These are phyloP conservation scores for Persicaria maculosa DNA, from an alignment of 148 eudicot species.

Conservation along the genomic window DNA sequence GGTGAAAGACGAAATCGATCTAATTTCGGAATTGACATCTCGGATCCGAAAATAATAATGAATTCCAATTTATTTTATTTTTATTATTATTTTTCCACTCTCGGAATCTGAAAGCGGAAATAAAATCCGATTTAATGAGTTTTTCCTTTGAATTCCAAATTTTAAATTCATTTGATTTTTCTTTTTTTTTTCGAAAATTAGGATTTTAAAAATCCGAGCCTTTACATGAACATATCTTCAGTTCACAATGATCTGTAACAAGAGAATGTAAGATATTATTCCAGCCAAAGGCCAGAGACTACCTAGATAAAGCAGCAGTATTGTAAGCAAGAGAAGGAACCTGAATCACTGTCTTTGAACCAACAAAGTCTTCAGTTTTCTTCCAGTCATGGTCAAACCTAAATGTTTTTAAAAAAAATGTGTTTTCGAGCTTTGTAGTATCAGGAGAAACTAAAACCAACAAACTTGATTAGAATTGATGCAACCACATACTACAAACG, in stretches of 20 bases:
- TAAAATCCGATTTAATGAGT: too few relatives aligned
- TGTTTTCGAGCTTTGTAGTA: neutral
- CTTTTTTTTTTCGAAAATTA: too few relatives aligned
- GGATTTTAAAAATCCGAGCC: too few relatives aligned
- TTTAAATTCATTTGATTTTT: too few relatives aligned
- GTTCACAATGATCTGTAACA: neutral
- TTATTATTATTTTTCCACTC: too few relatives aligned
- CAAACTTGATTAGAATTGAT: neutral
- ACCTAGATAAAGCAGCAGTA: neutral
- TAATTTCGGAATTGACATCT: too few relatives aligned
- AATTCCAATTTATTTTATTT: too few relatives aligned
- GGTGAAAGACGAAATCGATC: too few relatives aligned
- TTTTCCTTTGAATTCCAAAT: too few relatives aligned
- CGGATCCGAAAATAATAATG: too few relatives aligned
- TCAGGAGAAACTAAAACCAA: slow-evolving; percentile 1
- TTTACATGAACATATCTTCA: neutral
- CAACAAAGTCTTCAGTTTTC: slow-evolving; percentile 92
- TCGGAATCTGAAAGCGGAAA: too few relatives aligned
- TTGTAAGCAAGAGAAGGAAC: slow-evolving; percentile 30
- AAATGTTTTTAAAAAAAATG: slow-evolving; percentile 18
- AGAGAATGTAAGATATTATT: neutral
- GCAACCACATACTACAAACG: neutral
- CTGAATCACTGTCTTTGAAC: slow-evolving; percentile 88
- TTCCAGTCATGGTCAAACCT: slow-evolving; percentile 97
- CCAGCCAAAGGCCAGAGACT: neutral